Base-by-base conservation (phyloP, 2,329 filamentous ascomycete species). In the Exophiala viscosa region DNA sequence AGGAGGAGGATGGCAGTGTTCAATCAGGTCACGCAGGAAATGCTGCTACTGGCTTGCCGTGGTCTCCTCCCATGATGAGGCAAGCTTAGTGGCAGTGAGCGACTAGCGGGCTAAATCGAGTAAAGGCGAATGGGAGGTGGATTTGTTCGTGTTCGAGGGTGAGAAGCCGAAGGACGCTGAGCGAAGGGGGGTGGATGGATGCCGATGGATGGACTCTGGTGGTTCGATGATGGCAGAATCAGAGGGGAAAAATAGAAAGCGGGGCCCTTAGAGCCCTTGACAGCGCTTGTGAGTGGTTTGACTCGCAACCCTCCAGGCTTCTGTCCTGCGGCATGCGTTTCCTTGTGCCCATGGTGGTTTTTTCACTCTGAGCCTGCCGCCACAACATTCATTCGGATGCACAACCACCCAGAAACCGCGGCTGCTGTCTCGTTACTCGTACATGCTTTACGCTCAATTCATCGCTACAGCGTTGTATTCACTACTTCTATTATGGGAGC, bases 51-150 rank as follows among this genome's bases (percentile, higher is more conserved):
- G 23, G 23, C 23, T 28, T 28, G 5, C 23, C 23, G 23, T 28
- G 23, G 23, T 28, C 23, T 28, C 23, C 23, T 28, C 23, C 41
- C 55, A 41, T 48, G 49, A 53, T 56, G 56, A 56, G 53, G 56
- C 50, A 54, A 23, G 54, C 23, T 54, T 49, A 44, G 52, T 56
- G 56, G 56, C 56, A 59, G 56, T 56, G 56, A 56, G 50, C 34
- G 49, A 50, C 56, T 58, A 55, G 56, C 40, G 56, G 50, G 56
- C 52, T 52, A 49, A 52, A 42, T 42, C 35, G 54, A 50, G 44
- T 45, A 48, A 52, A 43, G 39, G 42, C 43, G 23, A 54, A 42
- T 42, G 43, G 39, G 42, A 20, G 15, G 42, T 46, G 41, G 48
- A 50, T 43, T 48, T 28, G 23, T 28, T 28, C 23, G 23, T 28